phyloP scores from a whole-genome alignment of 2,329 filamentous ascomycete genomes.

The Talaromyces marneffei region DNA sequence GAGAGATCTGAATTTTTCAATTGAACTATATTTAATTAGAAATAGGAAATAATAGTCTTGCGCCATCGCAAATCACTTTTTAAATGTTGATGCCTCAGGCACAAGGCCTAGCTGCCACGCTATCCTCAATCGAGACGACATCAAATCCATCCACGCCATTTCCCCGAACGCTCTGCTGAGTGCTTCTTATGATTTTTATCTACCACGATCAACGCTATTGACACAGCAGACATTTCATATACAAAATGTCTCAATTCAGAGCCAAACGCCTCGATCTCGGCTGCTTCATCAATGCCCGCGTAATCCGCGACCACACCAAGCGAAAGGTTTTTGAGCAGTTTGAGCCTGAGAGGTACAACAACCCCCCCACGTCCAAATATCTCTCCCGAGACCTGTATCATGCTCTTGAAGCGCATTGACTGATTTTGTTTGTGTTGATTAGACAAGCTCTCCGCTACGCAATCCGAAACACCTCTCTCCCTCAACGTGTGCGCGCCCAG shows the following conservation, averaged over 20 bases:
- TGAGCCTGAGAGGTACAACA: conserved; percentile 77
- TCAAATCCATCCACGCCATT: conserved; percentile 16
- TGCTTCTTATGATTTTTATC: too few relatives aligned
- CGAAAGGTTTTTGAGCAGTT: conserved; percentile 81
- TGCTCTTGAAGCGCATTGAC: neutral
- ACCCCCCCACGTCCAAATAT: neutral
- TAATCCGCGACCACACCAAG: conserved; percentile 94
- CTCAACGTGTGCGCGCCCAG: conserved; percentile 74
- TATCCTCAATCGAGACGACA: neutral
- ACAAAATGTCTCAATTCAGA: conserved; percentile 75
- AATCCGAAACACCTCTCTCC: conserved; percentile 84
- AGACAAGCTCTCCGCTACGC: conserved; percentile 73
- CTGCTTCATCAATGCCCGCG: conserved; percentile 77
- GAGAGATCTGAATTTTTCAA: neutral
- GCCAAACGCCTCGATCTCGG: conserved; percentile 85
- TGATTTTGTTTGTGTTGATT: neutral
- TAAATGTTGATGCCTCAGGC: neutral
- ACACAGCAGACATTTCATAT: neutral
- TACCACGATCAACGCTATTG: conserved; percentile 11
- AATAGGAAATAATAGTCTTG: neutral
- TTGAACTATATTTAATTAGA: neutral
- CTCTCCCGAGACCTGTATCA: too few relatives aligned
- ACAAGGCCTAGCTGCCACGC: neutral
- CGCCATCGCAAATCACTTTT: neutral
- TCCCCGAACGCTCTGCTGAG: conserved; percentile 7